phyloP scores from a whole-genome alignment of 2,329 filamentous ascomycete genomes.

The Calonectria pseudoreteaudii region DNA sequence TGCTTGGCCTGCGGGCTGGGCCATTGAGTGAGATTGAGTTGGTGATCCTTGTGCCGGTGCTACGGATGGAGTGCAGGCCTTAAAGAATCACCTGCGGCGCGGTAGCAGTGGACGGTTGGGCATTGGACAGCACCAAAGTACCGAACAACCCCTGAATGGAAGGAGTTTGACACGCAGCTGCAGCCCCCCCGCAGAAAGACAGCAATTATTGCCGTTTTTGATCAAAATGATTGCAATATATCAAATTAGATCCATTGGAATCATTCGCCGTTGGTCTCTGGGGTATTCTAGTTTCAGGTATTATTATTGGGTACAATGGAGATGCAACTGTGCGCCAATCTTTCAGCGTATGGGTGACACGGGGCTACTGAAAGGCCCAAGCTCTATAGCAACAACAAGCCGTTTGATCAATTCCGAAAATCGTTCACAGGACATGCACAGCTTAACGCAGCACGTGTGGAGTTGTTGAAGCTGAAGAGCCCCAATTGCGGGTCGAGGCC shows the following conservation, averaged over 20 bases:
- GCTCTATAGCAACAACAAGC: neutral
- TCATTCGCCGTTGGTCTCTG: neutral
- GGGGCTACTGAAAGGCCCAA: neutral
- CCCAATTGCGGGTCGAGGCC: neutral
- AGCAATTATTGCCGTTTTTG: neutral
- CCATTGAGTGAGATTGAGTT: neutral
- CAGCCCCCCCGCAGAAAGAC: neutral
- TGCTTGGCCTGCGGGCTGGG: neutral
- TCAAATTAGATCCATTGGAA: neutral
- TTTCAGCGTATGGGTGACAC: neutral
- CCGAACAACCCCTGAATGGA: neutral
- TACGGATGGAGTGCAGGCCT: neutral
- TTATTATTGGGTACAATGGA: neutral
- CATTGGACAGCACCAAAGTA: neutral
- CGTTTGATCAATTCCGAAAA: neutral
- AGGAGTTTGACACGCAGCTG: neutral
- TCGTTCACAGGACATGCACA: neutral
- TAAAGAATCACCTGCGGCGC: neutral
- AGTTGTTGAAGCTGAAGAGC: conserved; percentile 2
- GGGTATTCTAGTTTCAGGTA: neutral
- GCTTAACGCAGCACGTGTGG: neutral
- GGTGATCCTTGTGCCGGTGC: neutral
- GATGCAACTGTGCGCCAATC: neutral
- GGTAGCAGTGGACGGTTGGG: neutral
- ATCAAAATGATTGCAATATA: neutral